Evolutionary conservation across 139 green algal genomes (phyloP).

Genomic region (Eudorina sp.): DNA sequence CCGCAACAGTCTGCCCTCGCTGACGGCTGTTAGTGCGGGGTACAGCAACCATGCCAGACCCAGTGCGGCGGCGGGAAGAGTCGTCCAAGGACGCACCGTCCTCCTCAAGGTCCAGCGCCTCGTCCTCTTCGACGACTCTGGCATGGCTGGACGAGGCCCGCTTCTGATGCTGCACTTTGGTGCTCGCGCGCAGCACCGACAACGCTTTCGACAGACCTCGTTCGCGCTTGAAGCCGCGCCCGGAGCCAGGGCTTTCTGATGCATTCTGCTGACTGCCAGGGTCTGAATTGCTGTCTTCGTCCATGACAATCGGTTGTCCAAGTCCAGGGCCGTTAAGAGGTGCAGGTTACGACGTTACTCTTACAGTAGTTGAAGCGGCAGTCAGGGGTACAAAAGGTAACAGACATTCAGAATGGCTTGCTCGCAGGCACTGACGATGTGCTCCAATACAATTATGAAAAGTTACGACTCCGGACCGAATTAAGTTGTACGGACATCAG

Average conservation of each 20-base stretch:
- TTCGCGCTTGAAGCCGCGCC: conserved; percentile 14
- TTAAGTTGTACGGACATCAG: too few relatives aligned
- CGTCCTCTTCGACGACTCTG: neutral
- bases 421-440: too few relatives aligned
- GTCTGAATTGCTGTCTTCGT: neutral
- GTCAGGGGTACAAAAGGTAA: too few relatives aligned
- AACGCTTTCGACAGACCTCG: neutral
- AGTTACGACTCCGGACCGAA: too few relatives aligned
- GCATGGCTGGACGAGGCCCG: neutral
- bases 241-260: neutral
- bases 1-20: neutral
- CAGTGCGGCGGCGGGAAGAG: neutral
- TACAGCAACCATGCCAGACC: neutral
- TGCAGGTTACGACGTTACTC: conserved; percentile 17
- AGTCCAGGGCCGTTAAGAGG: neutral
- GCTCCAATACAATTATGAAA: too few relatives aligned
- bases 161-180: neutral
- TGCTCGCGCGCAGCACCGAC: neutral
- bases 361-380: too few relatives aligned
- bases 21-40: neutral
- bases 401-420: too few relatives aligned
- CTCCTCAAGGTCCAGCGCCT: neutral
- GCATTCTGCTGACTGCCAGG: neutral
- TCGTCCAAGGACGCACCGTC: conserved; percentile 6
- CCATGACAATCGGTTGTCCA: neutral